Conservation (phyloP, 1,284 basidiomycete genomes). For the Anthracocystis setariae region DNA sequence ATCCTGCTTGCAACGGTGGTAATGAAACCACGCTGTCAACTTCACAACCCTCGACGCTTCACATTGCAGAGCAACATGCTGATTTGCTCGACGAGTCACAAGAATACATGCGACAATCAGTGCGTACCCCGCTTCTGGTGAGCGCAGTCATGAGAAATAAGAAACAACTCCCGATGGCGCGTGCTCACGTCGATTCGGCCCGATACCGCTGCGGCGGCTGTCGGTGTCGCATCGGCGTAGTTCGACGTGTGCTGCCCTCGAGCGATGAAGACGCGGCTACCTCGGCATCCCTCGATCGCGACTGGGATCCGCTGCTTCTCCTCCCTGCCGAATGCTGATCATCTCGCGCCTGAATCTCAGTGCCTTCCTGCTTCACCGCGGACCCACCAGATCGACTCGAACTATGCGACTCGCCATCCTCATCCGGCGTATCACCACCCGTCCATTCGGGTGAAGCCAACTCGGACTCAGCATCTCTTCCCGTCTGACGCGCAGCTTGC, state of each 20-base stretch:
- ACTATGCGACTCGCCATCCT: slow-evolving; percentile 1
- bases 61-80: no score
- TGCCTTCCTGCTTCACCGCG: not conserved
- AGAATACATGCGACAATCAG: no score
- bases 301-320: slow-evolving; percentile 1
- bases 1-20: no score
- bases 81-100: no score
- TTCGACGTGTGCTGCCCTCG: slow-evolving; percentile 15
- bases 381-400: slow-evolving; percentile 3
- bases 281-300: slow-evolving; percentile 11
- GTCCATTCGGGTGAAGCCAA: not conserved
- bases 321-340: not conserved
- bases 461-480: not conserved
- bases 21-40: not conserved
- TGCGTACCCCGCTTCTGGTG: no score
- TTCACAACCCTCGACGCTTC: not conserved
- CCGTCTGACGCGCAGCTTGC: not conserved
- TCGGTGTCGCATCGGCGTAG: slow-evolving; percentile 20
- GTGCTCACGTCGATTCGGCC: not conserved
- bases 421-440: not conserved
- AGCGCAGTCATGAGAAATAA: no score
- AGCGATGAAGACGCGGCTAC: slow-evolving; percentile 2
- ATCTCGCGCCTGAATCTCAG: not conserved
- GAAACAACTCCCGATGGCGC: no score
- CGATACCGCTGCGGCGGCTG: slow-evolving; percentile 25